These are phyloP conservation scores for Pholiota adiposa DNA, from an alignment of 1,284 basidiomycete genomes.

Conservation along the genomic window DNA sequence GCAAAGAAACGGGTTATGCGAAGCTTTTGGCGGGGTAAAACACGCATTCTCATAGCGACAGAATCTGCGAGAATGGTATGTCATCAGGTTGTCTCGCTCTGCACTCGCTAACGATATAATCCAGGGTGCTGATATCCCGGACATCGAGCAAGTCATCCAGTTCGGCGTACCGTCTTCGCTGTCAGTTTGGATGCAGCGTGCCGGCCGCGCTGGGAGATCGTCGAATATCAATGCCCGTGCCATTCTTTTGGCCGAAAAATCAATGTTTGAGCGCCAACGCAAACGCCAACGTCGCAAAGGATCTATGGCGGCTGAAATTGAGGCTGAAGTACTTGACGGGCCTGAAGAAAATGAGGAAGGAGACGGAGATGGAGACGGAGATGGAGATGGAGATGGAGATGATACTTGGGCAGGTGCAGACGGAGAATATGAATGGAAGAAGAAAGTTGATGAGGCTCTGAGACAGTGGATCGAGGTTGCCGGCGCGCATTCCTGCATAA, in stretches of 20 bases:
- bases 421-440: conserved; percentile 17
- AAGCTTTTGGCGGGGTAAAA: conserved; percentile 25
- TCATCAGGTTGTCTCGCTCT: not conserved
- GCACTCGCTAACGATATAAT: not conserved
- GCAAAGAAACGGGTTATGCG: not conserved
- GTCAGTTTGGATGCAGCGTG: conserved; percentile 34
- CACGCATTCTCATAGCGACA: conserved; percentile 33
- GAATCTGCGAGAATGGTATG: conserved; percentile 39
- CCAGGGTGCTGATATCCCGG: conserved; percentile 38
- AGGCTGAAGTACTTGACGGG: too few relatives aligned
- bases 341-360: conserved; percentile 9
- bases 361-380: conserved; percentile 22
- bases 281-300: conserved; percentile 11
- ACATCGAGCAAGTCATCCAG: conserved; percentile 35
- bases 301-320: not conserved
- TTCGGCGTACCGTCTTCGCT: conserved; percentile 33
- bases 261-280: conserved; percentile 30
- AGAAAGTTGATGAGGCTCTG: conserved; percentile 27
- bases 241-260: conserved; percentile 33
- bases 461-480: conserved; percentile 27
- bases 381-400: conserved; percentile 24
- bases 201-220: conserved; percentile 34
- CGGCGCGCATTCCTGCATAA: conserved; percentile 22
- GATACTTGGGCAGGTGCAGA: conserved; percentile 17
- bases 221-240: conserved; percentile 27